phyloP scores from a whole-genome alignment of 345 rosid species.

The Brassica nigra region DNA sequence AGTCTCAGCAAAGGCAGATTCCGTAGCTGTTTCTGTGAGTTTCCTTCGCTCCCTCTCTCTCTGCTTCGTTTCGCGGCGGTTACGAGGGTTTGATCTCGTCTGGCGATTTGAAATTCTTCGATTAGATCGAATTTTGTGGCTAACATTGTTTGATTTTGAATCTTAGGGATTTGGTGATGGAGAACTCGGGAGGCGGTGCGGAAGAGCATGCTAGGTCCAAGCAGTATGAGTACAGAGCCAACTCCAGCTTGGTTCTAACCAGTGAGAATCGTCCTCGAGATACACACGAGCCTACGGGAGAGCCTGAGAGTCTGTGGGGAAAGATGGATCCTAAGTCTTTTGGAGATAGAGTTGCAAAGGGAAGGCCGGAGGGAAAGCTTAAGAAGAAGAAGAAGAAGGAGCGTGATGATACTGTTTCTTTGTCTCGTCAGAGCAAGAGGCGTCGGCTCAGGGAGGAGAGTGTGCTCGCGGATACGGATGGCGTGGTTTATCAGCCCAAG shows the following conservation, averaged over 20 bases:
- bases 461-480: conserved; percentile 71
- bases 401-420: conserved; percentile 59
- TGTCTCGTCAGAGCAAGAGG: conserved; percentile 61
- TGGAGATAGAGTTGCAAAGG: conserved; percentile 79
- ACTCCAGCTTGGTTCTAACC: conserved; percentile 81
- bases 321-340: conserved; percentile 80
- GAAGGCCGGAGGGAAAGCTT: conserved; percentile 88
- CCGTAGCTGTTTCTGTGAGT: conserved; percentile 11
- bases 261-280: conserved; percentile 90
- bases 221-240: conserved; percentile 92
- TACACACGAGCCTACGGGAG: conserved; percentile 93
- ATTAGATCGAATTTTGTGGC: background rate
- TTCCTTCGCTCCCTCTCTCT: background rate
- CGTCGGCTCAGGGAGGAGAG: conserved; percentile 78
- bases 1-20: too few relatives aligned
- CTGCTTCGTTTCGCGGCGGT: too few relatives aligned
- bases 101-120: background rate
- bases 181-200: conserved; percentile 89
- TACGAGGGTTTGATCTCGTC: background rate
- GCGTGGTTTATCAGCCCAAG: conserved; percentile 87
- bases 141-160: conserved; percentile 16
- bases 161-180: conserved; percentile 45
- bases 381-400: conserved; percentile 83
- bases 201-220: conserved; percentile 96
- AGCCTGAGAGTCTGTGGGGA: conserved; percentile 90